Evolutionary conservation across 768 basidiomycete genomes (phyloP).

Genomic region (Tylopilus sp.): DNA sequence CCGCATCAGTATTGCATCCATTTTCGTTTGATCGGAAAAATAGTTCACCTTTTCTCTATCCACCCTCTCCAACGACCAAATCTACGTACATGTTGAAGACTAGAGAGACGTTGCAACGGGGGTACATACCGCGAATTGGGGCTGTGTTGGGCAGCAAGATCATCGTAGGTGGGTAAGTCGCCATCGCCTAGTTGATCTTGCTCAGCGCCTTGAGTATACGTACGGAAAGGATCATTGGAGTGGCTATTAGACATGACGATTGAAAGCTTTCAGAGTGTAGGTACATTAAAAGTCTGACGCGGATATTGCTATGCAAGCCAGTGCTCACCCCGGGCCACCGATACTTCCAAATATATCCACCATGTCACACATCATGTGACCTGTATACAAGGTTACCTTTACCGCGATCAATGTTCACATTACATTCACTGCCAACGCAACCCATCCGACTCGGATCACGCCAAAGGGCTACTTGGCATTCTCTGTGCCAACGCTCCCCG

Average conservation of each 20-base stretch:
- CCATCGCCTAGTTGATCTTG: conserved; percentile 44
- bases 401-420: no score
- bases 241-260: conserved; percentile 21
- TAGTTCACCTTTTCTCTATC: conserved; percentile 78
- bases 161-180: conserved; percentile 75
- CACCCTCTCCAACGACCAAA: conserved; percentile 85
- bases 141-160: conserved; percentile 70
- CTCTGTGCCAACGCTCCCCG: not conserved
- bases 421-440: no score
- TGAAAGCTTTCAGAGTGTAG: not conserved
- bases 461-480: not conserved
- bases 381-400: not conserved
- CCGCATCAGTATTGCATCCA: conserved; percentile 1
- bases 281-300: not conserved
- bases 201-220: conserved; percentile 34
- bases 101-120: not conserved
- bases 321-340: not conserved
- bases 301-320: not conserved
- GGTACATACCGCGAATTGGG: conserved; percentile 72
- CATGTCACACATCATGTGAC: not conserved
- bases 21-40: not conserved
- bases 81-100: conserved; percentile 36
- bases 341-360: no score
- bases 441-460: not conserved
- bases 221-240: conserved; percentile 22